Evolutionary conservation across 805 yeast genomes (phyloP), one percentile per base, ranked within the genome.

Genomic region (Peterozyma toletana): DNA sequence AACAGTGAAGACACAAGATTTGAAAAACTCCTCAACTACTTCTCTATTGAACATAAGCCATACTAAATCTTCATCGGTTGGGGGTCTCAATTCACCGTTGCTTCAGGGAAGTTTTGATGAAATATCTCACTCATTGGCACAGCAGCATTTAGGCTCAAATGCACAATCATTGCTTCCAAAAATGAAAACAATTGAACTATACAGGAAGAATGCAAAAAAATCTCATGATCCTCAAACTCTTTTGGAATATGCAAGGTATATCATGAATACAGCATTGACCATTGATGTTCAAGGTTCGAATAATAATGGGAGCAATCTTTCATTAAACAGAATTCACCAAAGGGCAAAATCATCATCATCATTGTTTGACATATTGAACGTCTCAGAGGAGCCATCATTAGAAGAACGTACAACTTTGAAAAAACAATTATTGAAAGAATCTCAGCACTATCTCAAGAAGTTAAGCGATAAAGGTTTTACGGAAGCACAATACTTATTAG

Each of bases 401-500:
- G 54, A 55, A 34, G 51, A 50, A 33, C 62, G 64, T 38, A 51
- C 48, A 5, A 62, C 64, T 17, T 63, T 74, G 56, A 75, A 73
- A 51, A 66, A 66, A 35, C 77, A 78, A 35, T 76, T 86, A 44
- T 66, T 89, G 35, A 83, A 84, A 53, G 97, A 93, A 58, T 91
- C 96, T 0, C 68, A 75, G 16, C 68, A 69, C 44, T 83, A 85
- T 51, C 70, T 90, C 50, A 81, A 78, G 52, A 78, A 77, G 52
- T 71, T 90, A 37, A 69, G 89, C 15, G 89, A 85, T 45, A 81
- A 83, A 49, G 95, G 96, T 6, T 83, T 81, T 53, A 73, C 83
- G 1, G 96, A 91, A 42, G 95, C 98, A 0, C 98, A 93, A 60
- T 93, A 91, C 57, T 70, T 90, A 27, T 66, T 93, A 30, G 99